These are phyloP conservation scores for Colletotrichum godetiae DNA, from an alignment of 2,329 filamentous ascomycete genomes.

Conservation along the genomic window DNA sequence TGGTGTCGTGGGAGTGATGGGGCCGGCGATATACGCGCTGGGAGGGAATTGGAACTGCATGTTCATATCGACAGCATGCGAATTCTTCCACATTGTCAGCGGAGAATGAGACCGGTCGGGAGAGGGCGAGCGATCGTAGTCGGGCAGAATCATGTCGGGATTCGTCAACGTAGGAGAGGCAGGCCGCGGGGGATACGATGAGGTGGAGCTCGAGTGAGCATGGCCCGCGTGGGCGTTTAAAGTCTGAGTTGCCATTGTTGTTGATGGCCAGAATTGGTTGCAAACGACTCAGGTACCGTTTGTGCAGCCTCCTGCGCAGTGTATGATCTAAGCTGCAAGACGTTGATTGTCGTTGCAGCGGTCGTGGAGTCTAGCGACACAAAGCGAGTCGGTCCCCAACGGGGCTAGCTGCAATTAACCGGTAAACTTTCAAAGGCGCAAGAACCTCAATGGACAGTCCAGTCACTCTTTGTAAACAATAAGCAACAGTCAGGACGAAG, in stretches of 20 bases:
- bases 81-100: conserved; percentile 63
- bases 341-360: conserved; percentile 31
- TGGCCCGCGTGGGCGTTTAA: conserved; percentile 34
- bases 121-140: conserved; percentile 69
- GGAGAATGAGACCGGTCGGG: conserved; percentile 64
- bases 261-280: conserved; percentile 15
- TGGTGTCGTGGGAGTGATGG: conserved; percentile 67
- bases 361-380: conserved; percentile 23
- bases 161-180: conserved; percentile 90
- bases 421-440: conserved; percentile 14
- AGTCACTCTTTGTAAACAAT: conserved; percentile 17
- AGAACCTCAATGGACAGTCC: conserved; percentile 5
- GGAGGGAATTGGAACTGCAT: conserved; percentile 56
- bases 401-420: conserved; percentile 11
- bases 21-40: conserved; percentile 53
- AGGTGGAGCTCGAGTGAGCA: conserved; percentile 39
- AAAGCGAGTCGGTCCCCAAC: conserved; percentile 13
- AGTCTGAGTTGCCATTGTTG: conserved; percentile 46
- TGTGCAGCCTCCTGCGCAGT: conserved; percentile 1
- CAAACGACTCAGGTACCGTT: conserved; percentile 9
- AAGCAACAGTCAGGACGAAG: conserved; percentile 16
- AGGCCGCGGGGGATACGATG: conserved; percentile 62
- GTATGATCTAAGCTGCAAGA: conserved; percentile 9
- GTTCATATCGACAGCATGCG: conserved; percentile 48
- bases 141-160: conserved; percentile 93